These are phyloP conservation scores for Ramicandelaber brevisporus DNA, from an alignment of 192 early-diverging fungal genomes.

Conservation along the genomic window DNA sequence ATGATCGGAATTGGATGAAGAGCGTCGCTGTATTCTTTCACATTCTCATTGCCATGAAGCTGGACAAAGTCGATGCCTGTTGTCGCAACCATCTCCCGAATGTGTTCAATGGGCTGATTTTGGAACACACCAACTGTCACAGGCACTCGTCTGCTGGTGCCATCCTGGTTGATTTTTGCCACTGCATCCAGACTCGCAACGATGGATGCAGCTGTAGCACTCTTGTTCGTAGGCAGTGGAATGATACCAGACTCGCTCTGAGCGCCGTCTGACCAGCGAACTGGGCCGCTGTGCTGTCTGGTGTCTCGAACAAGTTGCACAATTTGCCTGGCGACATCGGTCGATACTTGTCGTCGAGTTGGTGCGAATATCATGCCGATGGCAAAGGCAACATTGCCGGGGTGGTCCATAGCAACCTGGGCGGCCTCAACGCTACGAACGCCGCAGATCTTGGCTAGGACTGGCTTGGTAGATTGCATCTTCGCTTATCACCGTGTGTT, in stretches of 20 bases:
- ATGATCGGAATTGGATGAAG: conserved; percentile 50
- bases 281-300: too few relatives aligned
- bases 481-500: background rate
- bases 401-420: conserved; percentile 34
- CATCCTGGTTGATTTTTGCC: background rate
- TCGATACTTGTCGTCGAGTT: conserved; percentile 47
- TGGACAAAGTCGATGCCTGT: conserved; percentile 77
- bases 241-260: conserved; percentile 1
- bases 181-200: too few relatives aligned
- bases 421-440: conserved; percentile 63
- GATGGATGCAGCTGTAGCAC: background rate
- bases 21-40: conserved; percentile 10
- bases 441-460: conserved; percentile 84
- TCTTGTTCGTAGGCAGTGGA: background rate
- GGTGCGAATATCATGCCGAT: conserved; percentile 89
- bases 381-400: conserved; percentile 76
- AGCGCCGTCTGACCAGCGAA: too few relatives aligned
- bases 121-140: conserved; percentile 84
- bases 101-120: conserved; percentile 55
- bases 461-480: background rate
- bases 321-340: conserved; percentile 39
- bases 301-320: conserved; percentile 31
- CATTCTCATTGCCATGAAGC: conserved; percentile 68
- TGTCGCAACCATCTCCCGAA: conserved; percentile 27
- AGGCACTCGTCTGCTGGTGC: conserved; percentile 21